Evolutionary conservation across 1,284 basidiomycete genomes (phyloP), one percentile per base, ranked within the genome.

Genomic region (Neonothopanus nambi): DNA sequence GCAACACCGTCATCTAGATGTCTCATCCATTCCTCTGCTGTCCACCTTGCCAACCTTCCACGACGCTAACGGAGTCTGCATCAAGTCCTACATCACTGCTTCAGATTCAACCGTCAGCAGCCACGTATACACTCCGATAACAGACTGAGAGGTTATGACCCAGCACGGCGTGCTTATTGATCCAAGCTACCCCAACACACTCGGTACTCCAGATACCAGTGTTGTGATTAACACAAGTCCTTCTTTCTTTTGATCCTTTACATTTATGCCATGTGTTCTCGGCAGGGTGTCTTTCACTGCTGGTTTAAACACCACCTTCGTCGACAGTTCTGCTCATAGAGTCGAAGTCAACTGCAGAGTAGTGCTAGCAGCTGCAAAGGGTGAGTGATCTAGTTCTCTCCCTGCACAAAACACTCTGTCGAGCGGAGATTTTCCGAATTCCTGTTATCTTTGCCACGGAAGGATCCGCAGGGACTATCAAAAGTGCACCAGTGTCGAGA

Each of bases 101-200:
- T 68, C 65, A 7, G 61, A 60, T 54, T 65, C 68, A 5, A 65
- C 65, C 21, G 72, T 75, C 12, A 65, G 62, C 13, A 64, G 67
- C 49, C 64, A 75, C 52, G 70, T 70, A 13, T 74, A 71, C 58
- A 65, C 67, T 8, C 54, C 65, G 26, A 64, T 67, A 40, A 58
- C 37, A n/a, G 30, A 56, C 12, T 50, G 50, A 4, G 50, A 45
- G 2, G n/a, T n/a, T n/a, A 56, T 56, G 21, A 56, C 54, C 9
- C 30, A 40, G 23, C 73, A 68, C 47, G 72, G 72, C 30, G 62
- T 74, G 7, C 54, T 74, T 52, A 74, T 74, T 47, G 69, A 72
- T 57, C 72, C 72, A 51, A 71, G 69, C 61, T 74, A 74, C 59
- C 72, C 72, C 17, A 56, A 59, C 46, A 71, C 69, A 11, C 63